A percentile compares a stretch with the other conserved stretches of the same genome.
Evolutionary conservation across 345 rosid genomes (phyloP).

Genomic region (Cardiospermum halicacabum): DNA sequence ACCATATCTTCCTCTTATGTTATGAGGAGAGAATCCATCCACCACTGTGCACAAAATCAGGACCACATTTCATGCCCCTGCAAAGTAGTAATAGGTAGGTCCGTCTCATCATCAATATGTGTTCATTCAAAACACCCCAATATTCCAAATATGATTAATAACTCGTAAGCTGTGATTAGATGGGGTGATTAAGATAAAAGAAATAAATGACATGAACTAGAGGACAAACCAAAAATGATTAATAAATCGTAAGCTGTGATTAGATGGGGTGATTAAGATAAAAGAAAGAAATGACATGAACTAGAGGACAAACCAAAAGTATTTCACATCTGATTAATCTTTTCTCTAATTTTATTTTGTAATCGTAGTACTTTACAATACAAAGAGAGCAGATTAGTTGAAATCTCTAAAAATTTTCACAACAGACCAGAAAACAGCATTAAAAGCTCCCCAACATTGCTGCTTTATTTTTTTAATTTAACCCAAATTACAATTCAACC

Average conservation of each 20-base stretch:
- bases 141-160: too few species aligned
- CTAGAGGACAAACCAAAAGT: neutral
- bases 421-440: conserved; percentile 19
- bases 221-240: too few species aligned
- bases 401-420: conserved; percentile 12
- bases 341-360: conserved; percentile 1
- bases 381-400: neutral
- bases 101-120: neutral
- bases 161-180: too few species aligned
- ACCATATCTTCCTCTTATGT: too few species aligned
- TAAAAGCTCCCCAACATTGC: neutral
- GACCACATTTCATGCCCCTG: neutral
- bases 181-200: neutral
- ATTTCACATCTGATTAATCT: neutral
- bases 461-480: neutral
- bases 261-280: neutral
- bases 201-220: too few species aligned
- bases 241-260: too few species aligned
- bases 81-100: too few species aligned
- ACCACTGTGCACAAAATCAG: neutral
- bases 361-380: conserved; percentile 10
- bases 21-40: neutral
- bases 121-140: too few species aligned
- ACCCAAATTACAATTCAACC: conserved; percentile 1
- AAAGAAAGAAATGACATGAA: neutral